phyloP scores from a whole-genome alignment of 805 yeast genomes.

The Alloascoidea hylecoeti region DNA sequence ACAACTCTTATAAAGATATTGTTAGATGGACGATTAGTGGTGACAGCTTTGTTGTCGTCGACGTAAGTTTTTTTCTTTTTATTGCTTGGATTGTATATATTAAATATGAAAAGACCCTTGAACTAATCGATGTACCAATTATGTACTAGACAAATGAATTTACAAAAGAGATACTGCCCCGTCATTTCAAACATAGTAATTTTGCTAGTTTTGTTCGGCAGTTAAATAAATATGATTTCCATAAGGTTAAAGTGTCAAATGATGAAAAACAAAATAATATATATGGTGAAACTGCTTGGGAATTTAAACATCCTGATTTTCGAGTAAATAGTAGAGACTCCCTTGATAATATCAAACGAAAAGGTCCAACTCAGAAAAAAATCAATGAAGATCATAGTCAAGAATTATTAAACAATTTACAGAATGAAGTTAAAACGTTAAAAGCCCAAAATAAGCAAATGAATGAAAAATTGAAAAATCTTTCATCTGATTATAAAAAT shows the following conservation, averaged over 20 bases:
- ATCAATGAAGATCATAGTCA: conserved; percentile 7
- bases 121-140: not conserved
- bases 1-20: conserved; percentile 55
- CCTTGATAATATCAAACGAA: conserved; percentile 77
- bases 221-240: conserved; percentile 93
- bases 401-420: conserved; percentile 15
- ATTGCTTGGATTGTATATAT: not conserved
- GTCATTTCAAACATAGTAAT: conserved; percentile 88
- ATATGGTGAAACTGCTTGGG: conserved; percentile 81
- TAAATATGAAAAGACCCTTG: not conserved
- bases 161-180: conserved; percentile 77
- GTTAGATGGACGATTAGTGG: conserved; percentile 85
- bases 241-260: conserved; percentile 69
- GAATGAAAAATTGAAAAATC: conserved; percentile 3
- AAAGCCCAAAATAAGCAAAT: conserved; percentile 8
- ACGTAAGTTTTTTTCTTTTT: conserved; percentile 20
- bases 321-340: conserved; percentile 62
- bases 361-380: conserved; percentile 49
- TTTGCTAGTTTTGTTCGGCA: conserved; percentile 94
- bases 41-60: conserved; percentile 76
- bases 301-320: conserved; percentile 86
- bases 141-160: conserved; percentile 53
- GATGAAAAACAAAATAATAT: conserved; percentile 42
- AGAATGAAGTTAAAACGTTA: conserved; percentile 14
- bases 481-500: conserved; percentile 26